Base-by-base conservation (phyloP, 495 filamentous ascomycete genomes). In the Xylaria palmicola region DNA sequence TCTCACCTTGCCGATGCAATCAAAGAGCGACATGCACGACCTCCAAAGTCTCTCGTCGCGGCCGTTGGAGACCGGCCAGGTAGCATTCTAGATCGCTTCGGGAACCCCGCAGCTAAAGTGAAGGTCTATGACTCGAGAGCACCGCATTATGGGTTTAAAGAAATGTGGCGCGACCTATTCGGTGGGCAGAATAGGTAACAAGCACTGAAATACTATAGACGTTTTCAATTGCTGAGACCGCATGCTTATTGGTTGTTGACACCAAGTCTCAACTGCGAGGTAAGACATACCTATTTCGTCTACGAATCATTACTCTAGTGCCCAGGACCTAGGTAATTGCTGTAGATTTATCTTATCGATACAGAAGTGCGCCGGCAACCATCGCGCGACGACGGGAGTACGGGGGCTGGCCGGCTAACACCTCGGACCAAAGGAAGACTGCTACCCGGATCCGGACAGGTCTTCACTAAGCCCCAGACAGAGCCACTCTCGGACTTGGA, bases 121-220 rank as follows among this genome's bases (percentile, higher is more conserved):
- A 82, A 72, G 54, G 81, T 95, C 20, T 87, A 88, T 68, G 93
- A 96, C 63, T 86, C 88, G 55, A 77, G 83, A 61, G 81, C 82
- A 67, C 83, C 85, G 20, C 76, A 86, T 67, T 98, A 97, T 78
- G 93, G 93, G 34, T 86, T 96, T 59, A 88, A 82, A 69, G 85
- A 98, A 68, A 87, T 96, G 65, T 96, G 91, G 92, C 81, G 81
- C 66, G 93, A 97, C 78, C 67, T 95, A 27, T 97, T 71, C 62
- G 68, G 58, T 59, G 41, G 60, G 27, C 40, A 51, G 34, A 13
- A 19, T 19, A 45, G 13, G 1, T 55, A 50, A 52, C 8, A 44
- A 56, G 32, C 19, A 26, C 37, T n/a, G n/a, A n/a, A n/a, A n/a
- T n/a, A n/a, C 17, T 13, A 26, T 19, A 56, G 39, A 56, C 8